Base-by-base conservation (phyloP, 2,329 filamentous ascomycete genomes). In the Lithohypha guttulata region DNA sequence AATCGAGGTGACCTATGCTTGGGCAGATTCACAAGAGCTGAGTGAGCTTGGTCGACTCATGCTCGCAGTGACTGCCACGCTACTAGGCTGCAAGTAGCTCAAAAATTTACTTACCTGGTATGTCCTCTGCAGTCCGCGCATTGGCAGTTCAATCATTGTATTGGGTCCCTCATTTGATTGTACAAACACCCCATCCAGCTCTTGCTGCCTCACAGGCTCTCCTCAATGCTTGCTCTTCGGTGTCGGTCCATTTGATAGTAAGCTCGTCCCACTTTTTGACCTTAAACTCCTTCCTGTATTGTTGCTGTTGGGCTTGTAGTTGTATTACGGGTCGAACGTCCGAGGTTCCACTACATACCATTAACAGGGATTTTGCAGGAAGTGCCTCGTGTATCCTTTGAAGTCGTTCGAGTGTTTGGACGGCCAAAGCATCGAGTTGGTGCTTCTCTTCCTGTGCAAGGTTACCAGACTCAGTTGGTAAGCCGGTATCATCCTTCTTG, bases 321-420 rank as follows among this genome's bases (percentile, higher is more conserved):
- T 70, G 66, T 27, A 64, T 59, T 29, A 75, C 63, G 40, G 75
- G 69, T 20, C 71, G 61, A 17, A 75, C 75, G 51, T 79, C 74
- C 20, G 73, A 73, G 2, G 73, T 76, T n/a, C 76, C 76, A 42
- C 69, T 74, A 55, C 78, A 79, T 20, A 79, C 68, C 19, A 80
- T 64, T 39, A 79, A 68, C 7, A 76, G 66, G 1, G 75, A 78
- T 51, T 71, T 73, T 22, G 28, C 14, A 3, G 37, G 37, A 20
- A 79, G 59, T 5, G 65, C 62, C 2, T 72, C 65, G 53, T 71
- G 75, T 40, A 79, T 65, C 8, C 59, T 58, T 15, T 57, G 53
- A 42, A 80, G 71, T 38, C 65, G 58, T 9, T 60, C 53, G 25
- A 74, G 62, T 0, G 73, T 77, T 19, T 61, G 60, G 5, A 64